Base-by-base conservation (phyloP, 768 basidiomycete genomes). In the Leccinum disarticulatum region DNA sequence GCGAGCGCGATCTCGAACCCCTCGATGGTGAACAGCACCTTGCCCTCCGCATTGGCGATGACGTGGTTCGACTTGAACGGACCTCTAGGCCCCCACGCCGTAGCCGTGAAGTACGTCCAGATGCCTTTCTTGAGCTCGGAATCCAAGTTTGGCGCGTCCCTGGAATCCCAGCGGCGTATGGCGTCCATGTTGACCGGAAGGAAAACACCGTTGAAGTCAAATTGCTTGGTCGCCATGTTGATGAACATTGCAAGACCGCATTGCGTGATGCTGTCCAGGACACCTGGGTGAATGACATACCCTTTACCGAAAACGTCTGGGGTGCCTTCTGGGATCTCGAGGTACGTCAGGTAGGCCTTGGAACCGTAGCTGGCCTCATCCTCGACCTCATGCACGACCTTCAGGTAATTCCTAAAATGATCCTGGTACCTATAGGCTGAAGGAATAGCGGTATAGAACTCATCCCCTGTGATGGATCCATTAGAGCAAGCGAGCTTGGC, bases 1-100 rank as follows among this genome's bases (percentile, higher is more conserved):
- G 75, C 74, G 35, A 59, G 68, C 0, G 71, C 70, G 49, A 74
- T 72, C 56, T 75, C 73, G 57, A 75, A 74, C 4, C 70, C 71
- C 36, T 72, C 71, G 35, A 75, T 72, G 3, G 74, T 75, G 50
- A 76, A 66, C 31, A 75, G 63, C 1, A 74, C 62, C 13, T 62
- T 67, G 1, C 74, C 73, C 41, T 71, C 66, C 52, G 64, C 62
- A 48, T 70, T 72, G 35, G 66, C 61, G 33, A 74, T 64, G 55
- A 74, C 55, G 46, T 73, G 73, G 56, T 72, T 59, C 2, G 66
- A 25, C 25, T 25, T 25, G 25, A 25, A 25, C 25, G 25, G 25
- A 25, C 25, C 25, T 25, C 25, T 25, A 67, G 71, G 61, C 6
- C 68, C 66, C 70, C 70, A 73, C 2, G 61, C 63, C 7, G 58